A percentile compares a stretch with the other conserved stretches of the same genome.
These are phyloP conservation scores for Cyclanthera cordifolia DNA, from an alignment of 306 rosid genomes.

Conservation along the genomic window DNA sequence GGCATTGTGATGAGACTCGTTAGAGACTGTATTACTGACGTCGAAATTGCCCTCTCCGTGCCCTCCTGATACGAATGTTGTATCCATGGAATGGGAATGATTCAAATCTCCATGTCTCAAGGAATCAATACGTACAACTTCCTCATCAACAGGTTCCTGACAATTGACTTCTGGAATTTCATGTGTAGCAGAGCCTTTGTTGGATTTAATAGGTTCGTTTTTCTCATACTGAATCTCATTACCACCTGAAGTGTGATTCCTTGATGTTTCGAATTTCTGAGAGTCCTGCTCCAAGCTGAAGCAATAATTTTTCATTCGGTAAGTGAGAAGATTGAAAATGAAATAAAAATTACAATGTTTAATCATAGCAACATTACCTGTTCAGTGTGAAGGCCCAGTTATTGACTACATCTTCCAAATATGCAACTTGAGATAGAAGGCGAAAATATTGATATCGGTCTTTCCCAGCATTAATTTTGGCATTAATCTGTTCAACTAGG, in stretches of 20 bases:
- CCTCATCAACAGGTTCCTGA: constrained; percentile 27
- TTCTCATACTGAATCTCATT: constrained; percentile 33
- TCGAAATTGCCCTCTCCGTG: constrained; percentile 16
- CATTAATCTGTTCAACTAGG: constrained; percentile 48
- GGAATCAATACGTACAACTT: constrained; percentile 20
- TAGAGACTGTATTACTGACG: constrained; percentile 19
- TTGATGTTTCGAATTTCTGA: constrained; percentile 22
- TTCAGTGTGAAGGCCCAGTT: constrained; percentile 74
- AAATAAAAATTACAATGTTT: constrained; percentile 2
- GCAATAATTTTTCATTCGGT: constrained; percentile 24
- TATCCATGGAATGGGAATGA: constrained; percentile 21
- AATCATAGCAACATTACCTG: constrained; percentile 39
- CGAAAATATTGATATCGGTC: constrained; percentile 69
- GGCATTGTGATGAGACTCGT: constrained; percentile 17
- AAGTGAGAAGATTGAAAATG: constrained; percentile 6
- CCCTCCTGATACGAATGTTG: constrained; percentile 23
- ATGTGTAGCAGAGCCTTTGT: constrained; percentile 23
- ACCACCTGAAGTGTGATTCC: constrained; percentile 19
- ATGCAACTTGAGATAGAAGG: constrained; percentile 85
- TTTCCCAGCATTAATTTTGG: constrained; percentile 61
- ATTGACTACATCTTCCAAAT: constrained; percentile 80
- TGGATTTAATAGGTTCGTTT: constrained; percentile 25
- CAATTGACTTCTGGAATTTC: constrained; percentile 31
- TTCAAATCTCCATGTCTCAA: constrained; percentile 30
- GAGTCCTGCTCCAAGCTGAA: constrained; percentile 75